These are phyloP conservation scores for Yamadazyma paraphyllophila DNA, from an alignment of 805 yeast species.

Conservation along the genomic window DNA sequence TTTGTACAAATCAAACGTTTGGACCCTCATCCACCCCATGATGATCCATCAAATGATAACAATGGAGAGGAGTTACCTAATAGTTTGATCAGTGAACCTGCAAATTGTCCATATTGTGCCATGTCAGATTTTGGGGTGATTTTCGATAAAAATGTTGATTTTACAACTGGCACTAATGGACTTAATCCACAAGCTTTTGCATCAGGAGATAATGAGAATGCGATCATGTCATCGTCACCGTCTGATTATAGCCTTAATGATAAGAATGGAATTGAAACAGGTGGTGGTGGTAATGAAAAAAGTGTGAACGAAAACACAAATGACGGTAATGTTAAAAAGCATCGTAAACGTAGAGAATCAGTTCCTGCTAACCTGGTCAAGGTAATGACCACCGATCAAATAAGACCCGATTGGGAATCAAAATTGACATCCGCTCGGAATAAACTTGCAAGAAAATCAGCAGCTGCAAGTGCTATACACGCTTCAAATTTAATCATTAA, in stretches of 20 bases:
- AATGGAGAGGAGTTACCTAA: constrained; percentile 48
- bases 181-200: constrained; percentile 39
- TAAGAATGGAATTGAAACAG: neutral
- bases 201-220: constrained; percentile 1
- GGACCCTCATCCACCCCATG: constrained; percentile 94
- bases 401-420: constrained; percentile 91
- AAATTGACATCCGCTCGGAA: constrained; percentile 70
- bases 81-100: constrained; percentile 77
- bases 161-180: constrained; percentile 58
- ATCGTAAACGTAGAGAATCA: constrained; percentile 36
- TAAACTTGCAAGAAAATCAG: constrained; percentile 79
- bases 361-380: constrained; percentile 64
- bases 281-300: no score
- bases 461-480: constrained; percentile 92
- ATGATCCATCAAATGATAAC: constrained; percentile 24
- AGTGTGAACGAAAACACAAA: no score
- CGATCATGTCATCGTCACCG: constrained; percentile 12
- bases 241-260: neutral
- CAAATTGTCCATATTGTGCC: constrained; percentile 93
- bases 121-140: constrained; percentile 81
- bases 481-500: constrained; percentile 71
- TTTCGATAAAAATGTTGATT: constrained; percentile 59
- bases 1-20: constrained; percentile 91
- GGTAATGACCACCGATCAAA: constrained; percentile 75
- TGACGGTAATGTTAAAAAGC: neutral